Base-by-base conservation (phyloP, 768 basidiomycete species). In the Bullera alba region DNA sequence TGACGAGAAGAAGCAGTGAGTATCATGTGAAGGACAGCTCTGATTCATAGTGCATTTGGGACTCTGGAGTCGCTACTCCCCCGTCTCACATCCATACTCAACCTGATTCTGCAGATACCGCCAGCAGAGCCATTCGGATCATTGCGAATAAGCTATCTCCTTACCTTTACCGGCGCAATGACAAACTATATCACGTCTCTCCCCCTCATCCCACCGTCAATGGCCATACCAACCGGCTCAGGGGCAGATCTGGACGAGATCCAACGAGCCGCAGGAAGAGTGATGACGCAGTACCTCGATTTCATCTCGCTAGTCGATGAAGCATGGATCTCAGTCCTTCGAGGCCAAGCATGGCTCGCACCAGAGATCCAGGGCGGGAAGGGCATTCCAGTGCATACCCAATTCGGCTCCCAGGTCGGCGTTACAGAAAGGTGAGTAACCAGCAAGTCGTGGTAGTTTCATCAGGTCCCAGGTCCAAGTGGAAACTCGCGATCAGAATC, bases 31-130 rank as follows among this genome's bases (percentile, higher is more conserved):
- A 46, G 36, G 34, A 47, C 29, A 37, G 2, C 14, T 14, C 19
- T 16, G 1, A 21, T 17, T 6, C 41, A n/a, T n/a, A 63, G 61
- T 23, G 43, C 56, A 4, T 56, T 63, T 28, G 27, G 34, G 7
- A 38, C 55, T 21, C 46, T 63, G 12, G 35, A 42, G 16, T 14
- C 14, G 10, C 45, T 64, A 3, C 14, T 58, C 21, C 42, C 27
- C 12, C 50, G 59, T 12, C 48, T 62, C 4, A 30, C n/a, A 12
- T 51, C 57, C 15, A 42, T 62, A 14, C 30, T 62, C 2, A 39
- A 47, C 15, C 32, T 62, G 14, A 62, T 56, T 35, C 54, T 62
- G 4, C 61, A 62, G 25, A 62, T 58, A 14, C 61, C 61, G 5
- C 47, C 61, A 23, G 30, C 32, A 1, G 26, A 47, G 29, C 57